Conservation (phyloP, 371 early-diverging fungal species). For the Mortierella sp. region DNA sequence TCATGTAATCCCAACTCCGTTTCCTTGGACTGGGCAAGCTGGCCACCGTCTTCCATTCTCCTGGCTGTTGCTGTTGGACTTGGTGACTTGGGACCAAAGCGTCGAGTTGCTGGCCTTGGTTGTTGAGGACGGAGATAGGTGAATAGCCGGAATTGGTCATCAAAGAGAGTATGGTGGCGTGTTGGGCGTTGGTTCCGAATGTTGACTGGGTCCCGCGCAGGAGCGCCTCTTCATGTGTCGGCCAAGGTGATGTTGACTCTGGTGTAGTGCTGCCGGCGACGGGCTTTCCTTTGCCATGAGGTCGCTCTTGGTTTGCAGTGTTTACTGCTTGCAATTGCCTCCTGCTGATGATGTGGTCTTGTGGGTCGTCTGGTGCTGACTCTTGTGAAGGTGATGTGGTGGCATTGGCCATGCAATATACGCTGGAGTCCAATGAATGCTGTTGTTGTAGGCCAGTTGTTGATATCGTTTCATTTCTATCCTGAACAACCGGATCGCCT, state of each 20-base stretch:
- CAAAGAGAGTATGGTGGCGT: not conserved
- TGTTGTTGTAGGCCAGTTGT: not conserved
- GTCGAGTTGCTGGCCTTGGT: not conserved
- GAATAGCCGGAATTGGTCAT: not conserved
- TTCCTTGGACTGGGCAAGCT: constrained; percentile 3
- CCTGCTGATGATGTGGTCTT: not conserved
- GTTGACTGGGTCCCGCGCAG: not conserved
- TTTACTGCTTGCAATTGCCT: not conserved
- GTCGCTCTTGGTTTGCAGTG: not conserved
- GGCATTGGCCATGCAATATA: no score
- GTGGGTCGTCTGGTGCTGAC: no score
- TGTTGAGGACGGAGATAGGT: not conserved
- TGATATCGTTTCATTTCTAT: not conserved
- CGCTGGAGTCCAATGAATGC: not conserved
- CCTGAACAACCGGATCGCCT: not conserved
- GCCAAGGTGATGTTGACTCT: constrained; percentile 2
- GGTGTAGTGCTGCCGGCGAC: not conserved
- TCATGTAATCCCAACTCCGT: not conserved
- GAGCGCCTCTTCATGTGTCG: not conserved
- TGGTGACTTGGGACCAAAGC: not conserved
- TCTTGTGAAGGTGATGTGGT: no score
- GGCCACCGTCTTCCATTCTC: not conserved
- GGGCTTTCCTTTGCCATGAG: not conserved
- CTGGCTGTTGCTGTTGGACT: constrained; percentile 6
- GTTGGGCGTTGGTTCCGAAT: not conserved